Percentiles rank a stretch among this genome's conserved stretches.
Conservation (phyloP, 1,284 basidiomycete species). For the Entoloma clypeatum region DNA sequence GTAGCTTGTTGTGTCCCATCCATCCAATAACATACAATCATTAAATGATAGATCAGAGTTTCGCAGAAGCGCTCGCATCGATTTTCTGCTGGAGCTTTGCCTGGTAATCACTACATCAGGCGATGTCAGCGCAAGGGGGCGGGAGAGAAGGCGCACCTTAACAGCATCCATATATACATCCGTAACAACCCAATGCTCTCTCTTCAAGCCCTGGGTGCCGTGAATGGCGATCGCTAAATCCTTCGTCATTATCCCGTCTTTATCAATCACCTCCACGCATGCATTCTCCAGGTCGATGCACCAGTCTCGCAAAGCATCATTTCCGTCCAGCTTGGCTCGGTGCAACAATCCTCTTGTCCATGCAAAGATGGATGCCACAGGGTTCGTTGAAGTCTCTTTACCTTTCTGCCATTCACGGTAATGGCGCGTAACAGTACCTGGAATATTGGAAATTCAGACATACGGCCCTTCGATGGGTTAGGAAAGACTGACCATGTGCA, state of each 20-base stretch:
- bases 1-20: too few species aligned
- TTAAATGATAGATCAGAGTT: too few species aligned
- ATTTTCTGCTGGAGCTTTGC: conserved; percentile 57
- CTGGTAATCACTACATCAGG: conserved; percentile 27
- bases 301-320: conserved; percentile 74
- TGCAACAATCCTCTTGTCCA: conserved; percentile 96
- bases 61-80: conserved; percentile 21
- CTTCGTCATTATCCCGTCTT: conserved; percentile 93
- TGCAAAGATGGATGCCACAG: conserved; percentile 97
- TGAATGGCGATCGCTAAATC: conserved; percentile 95
- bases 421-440: conserved; percentile 86
- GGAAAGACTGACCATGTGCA: conserved; percentile 67
- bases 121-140: not conserved
- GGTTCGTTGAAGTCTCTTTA: conserved; percentile 95
- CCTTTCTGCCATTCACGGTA: conserved; percentile 98
- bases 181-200: conserved; percentile 93
- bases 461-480: not conserved
- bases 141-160: conserved; percentile 48
- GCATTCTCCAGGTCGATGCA: conserved; percentile 81
- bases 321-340: conserved; percentile 90
- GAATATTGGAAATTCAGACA: conserved; percentile 11
- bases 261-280: conserved; percentile 90
- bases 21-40: too few species aligned
- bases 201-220: conserved; percentile 85
- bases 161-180: conserved; percentile 90